Base-by-base conservation (phyloP, 1,284 basidiomycete species). In the Malassezia sp. region DNA sequence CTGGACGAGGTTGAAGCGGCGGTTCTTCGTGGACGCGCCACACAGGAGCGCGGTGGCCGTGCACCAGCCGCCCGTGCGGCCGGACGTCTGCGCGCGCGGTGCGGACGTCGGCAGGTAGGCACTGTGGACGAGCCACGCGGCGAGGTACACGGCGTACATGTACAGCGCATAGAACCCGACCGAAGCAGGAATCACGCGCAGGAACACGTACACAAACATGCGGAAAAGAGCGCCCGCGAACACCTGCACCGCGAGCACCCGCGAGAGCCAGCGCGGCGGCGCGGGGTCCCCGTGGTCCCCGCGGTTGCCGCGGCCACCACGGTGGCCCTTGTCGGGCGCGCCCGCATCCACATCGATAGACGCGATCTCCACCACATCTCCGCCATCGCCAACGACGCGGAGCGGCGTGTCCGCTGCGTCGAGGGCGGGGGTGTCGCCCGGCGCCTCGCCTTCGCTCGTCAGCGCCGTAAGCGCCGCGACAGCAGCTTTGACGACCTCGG, bases 131-230 rank as follows among this genome's bases (percentile, higher is more conserved):
- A 38, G 21, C 9, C 61, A 62, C n/a, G 60, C 55, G 18, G 51
- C 41, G 4, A 60, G 55, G 36, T 48, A 53, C 0, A 52, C 53
- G 8, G 33, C 26, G 20, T 40, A 50, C 2, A 35, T 12, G 15
- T 40, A 18, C 14, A 49, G 15, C 14, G 38, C 33, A 26, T 40
- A 41, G 32, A 42, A 39, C 14, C 42, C 42, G 12, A 57, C 32
- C 3, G 49, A 41, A 9, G 52, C 58, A 8, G 62, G 62, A 21
- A 68, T 59, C 59, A 64, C 59, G 8, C 62, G 56, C 39, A 68
- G 35, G 42, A 64, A 68, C 23, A 67, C 27, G 28, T 44, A 63
- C 45, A 60, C 55, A 27, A 46, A n/a, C 2, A 60, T 31, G 22
- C 63, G 63, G 47, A 63, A 60, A 29, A 67, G 45, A 17, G 61